Conservation (phyloP, 75 land plant species). For the Ceratopteris richardii region DNA sequence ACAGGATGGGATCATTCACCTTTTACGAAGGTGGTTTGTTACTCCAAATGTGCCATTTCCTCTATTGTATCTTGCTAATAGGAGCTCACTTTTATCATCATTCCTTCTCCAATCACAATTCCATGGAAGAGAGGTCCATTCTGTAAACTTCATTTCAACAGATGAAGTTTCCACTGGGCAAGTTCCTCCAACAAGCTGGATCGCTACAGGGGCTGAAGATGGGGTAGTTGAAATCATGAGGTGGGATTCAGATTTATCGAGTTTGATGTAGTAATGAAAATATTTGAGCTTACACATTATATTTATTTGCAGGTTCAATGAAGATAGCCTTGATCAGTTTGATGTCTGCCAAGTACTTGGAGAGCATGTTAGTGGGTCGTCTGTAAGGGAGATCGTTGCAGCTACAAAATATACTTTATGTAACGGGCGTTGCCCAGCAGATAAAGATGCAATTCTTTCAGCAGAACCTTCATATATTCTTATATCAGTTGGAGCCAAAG, state of each 20-base stretch:
- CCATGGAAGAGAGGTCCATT: constrained; percentile 94
- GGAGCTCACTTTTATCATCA: constrained; percentile 7
- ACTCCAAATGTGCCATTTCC: not conserved
- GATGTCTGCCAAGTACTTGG: constrained; percentile 35
- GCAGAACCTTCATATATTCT: constrained; percentile 36
- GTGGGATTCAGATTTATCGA: constrained; percentile 19
- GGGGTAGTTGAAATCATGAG: constrained; percentile 81
- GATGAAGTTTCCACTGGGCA: not conserved
- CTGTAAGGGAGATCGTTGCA: constrained; percentile 70
- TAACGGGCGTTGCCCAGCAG: constrained; percentile 1
- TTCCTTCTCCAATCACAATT: constrained; percentile 61
- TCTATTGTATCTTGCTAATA: not conserved
- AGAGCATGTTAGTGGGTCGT: constrained; percentile 98
- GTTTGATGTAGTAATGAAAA: no score
- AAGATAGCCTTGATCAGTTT: not conserved
- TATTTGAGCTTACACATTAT: no score
- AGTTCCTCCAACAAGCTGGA: constrained; percentile 23
- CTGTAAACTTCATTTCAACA: constrained; percentile 52
- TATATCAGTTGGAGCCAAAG: constrained; percentile 92
- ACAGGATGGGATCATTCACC: constrained; percentile 75
- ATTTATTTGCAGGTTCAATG: not conserved
- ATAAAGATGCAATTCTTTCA: not conserved
- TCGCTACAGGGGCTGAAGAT: constrained; percentile 95
- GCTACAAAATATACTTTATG: constrained; percentile 30
- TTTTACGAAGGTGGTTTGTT: constrained; percentile 53